Evolutionary conservation across 1,284 basidiomycete genomes (phyloP).

Genomic region (Neonothopanus nambi): DNA sequence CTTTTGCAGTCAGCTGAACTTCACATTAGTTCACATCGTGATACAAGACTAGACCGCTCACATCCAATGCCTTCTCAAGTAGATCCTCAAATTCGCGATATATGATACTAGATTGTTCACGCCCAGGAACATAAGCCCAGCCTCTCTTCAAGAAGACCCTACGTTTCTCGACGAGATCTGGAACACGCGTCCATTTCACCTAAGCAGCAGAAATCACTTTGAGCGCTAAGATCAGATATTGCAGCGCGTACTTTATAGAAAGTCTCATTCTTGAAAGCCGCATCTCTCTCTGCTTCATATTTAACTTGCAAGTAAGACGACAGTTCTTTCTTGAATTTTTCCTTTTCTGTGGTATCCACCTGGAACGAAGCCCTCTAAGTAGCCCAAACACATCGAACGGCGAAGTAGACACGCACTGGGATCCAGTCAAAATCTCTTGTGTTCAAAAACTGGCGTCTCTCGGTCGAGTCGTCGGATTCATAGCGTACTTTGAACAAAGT

Average conservation of each 20-base stretch:
- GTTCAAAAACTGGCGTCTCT: constrained; percentile 73
- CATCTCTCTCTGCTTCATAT: constrained; percentile 29
- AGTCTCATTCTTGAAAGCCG: constrained; percentile 45
- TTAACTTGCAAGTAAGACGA: constrained; percentile 40
- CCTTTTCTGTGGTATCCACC: constrained; percentile 67
- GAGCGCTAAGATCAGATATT: not conserved
- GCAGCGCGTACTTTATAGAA: constrained; percentile 78
- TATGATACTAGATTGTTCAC: constrained; percentile 85
- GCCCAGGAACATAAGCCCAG: constrained; percentile 87
- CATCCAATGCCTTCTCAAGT: constrained; percentile 82
- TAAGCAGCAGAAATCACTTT: constrained; percentile 20
- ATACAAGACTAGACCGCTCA: constrained; percentile 30
- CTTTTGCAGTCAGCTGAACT: constrained; percentile 78
- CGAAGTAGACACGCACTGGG: constrained; percentile 43
- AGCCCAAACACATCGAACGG: not conserved
- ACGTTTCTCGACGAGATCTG: constrained; percentile 89
- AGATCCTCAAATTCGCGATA: constrained; percentile 84
- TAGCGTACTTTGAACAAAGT: constrained; percentile 86
- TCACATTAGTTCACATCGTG: no score
- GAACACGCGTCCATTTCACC: constrained; percentile 88
- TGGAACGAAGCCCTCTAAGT: constrained; percentile 26
- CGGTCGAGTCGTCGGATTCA: constrained; percentile 64
- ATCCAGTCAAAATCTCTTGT: constrained; percentile 83
- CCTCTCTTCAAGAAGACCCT: constrained; percentile 81
- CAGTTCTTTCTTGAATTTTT: constrained; percentile 52